Percentiles rank a stretch among this genome's conserved stretches.
phyloP scores from a whole-genome alignment of 148 eudicot genomes.

The Salicornia ramosissima region DNA sequence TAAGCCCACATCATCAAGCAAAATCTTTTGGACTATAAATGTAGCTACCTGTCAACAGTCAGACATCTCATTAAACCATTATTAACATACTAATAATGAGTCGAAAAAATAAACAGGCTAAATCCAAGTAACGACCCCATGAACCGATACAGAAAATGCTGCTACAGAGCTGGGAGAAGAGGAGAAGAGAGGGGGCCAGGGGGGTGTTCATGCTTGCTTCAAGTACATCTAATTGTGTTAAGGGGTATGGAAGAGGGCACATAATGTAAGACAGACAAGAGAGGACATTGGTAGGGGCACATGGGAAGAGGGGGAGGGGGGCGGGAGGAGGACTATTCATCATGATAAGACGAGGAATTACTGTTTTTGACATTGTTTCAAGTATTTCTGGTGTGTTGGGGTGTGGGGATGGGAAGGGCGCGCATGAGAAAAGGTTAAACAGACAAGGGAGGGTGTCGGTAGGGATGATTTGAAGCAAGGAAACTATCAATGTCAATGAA shows the following conservation, averaged over 20 bases:
- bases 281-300: too few relatives aligned
- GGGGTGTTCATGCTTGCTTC: not conserved
- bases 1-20: constrained; percentile 94
- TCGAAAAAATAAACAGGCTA: too few relatives aligned
- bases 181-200: too few relatives aligned
- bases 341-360: too few relatives aligned
- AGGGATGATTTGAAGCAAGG: not conserved
- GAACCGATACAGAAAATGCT: not conserved
- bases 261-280: not conserved
- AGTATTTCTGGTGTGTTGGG: not conserved
- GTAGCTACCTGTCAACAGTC: constrained; percentile 77
- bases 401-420: too few relatives aligned
- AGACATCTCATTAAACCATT: not conserved
- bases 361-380: too few relatives aligned
- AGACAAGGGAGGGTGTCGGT: not conserved
- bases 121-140: too few relatives aligned
- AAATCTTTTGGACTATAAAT: constrained; percentile 90
- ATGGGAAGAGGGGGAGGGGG: too few relatives aligned
- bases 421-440: not conserved
- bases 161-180: too few relatives aligned
- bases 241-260: too few relatives aligned
- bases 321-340: too few relatives aligned
- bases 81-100: not conserved
- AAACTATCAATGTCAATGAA: not conserved
- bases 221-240: not conserved